Percentiles rank a stretch among this genome's conserved stretches.
Conservation (phyloP, 202 grass and related monocot species). For the Alloteropsis angusta region DNA sequence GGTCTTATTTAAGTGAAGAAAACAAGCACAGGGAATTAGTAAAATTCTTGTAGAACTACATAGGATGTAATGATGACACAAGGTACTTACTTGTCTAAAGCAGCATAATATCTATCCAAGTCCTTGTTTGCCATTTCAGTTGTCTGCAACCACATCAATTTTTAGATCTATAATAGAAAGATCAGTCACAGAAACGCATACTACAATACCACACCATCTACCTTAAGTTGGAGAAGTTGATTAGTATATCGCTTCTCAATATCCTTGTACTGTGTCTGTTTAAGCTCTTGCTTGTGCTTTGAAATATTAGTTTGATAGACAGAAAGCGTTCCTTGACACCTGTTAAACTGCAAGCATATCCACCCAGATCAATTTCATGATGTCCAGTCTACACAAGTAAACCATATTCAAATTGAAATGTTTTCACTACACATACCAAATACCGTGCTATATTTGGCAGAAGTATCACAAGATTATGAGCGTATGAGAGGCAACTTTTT, state of each 20-base stretch:
- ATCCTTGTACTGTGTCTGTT: slow-evolving; percentile 90
- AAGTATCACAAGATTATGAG: slow-evolving; percentile 1
- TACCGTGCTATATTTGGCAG: not conserved
- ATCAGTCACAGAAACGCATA: slow-evolving; percentile 11
- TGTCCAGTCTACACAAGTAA: not conserved
- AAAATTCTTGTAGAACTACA: not conserved
- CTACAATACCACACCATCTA: slow-evolving; percentile 28
- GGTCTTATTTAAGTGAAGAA: not conserved
- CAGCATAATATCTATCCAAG: slow-evolving; percentile 84
- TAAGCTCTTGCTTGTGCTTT: slow-evolving; percentile 86
- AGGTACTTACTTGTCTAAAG: slow-evolving; percentile 81
- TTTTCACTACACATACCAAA: not conserved
- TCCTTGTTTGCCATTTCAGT: slow-evolving; percentile 98
- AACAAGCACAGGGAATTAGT: not conserved
- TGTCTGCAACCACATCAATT: slow-evolving; percentile 46
- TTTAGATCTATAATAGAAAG: slow-evolving; percentile 21
- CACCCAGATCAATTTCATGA: slow-evolving; percentile 14
- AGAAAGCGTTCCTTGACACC: slow-evolving; percentile 75
- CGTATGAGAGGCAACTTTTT: not conserved
- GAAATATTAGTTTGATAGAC: slow-evolving; percentile 94
- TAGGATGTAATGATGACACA: not conserved
- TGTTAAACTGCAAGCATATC: slow-evolving; percentile 67
- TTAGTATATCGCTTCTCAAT: slow-evolving; percentile 81
- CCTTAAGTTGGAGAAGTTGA: slow-evolving; percentile 98
- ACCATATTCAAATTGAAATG: not conserved